Base-by-base conservation (phyloP, 495 filamentous ascomycete genomes). In the Lepraria neglecta region DNA sequence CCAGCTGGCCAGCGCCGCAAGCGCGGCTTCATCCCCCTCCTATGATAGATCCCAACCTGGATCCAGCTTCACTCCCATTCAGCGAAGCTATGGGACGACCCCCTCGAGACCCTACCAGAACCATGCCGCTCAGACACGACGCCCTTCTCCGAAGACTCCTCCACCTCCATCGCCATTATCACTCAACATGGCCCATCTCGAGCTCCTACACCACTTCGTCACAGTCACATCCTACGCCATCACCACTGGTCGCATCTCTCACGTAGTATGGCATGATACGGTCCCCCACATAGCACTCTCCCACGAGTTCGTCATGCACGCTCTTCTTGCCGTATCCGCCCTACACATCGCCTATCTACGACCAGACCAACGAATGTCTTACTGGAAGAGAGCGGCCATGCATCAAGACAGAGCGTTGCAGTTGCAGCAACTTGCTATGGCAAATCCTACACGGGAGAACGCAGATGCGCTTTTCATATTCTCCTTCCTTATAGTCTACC, bases 401-500 rank as follows among this genome's bases (percentile, higher is more conserved):
- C 77, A 82, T 42, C 73, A 77, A 48, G 68, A 67, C 27, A 66
- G 67, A 38, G 79, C 78, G 7, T 56, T 77, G 0, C 35, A 61
- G 9, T 70, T 69, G 0, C 68, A 79, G 48, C 77, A 74, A 0
- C 68, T 68, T 44, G 64, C 61, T 14, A 59, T 70, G 10, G 58
- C 59, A 3, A 33, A 61, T 47, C 68, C 67, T 12, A 60, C 74
- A 17, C 69, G 67, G 27, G 68, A 68, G 9, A 75, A 79, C 55
- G 76, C 70, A 54, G 71, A 75, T 60, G 77, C 79, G 1, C 68
- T 74, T 21, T 80, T 80, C 57, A 74, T 75, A 0, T 69, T 81
- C 14, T 78, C 75, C 35, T 71, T 70, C 21, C 60, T 80, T 10
- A 73, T 80, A 57, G 67, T 77, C n/a, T 70, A 76, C 15, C 77